A percentile compares a stretch with the other conserved stretches of the same genome.
Evolutionary conservation across 805 yeast species (phyloP).

Genomic region (Kodamaea leandrae): DNA sequence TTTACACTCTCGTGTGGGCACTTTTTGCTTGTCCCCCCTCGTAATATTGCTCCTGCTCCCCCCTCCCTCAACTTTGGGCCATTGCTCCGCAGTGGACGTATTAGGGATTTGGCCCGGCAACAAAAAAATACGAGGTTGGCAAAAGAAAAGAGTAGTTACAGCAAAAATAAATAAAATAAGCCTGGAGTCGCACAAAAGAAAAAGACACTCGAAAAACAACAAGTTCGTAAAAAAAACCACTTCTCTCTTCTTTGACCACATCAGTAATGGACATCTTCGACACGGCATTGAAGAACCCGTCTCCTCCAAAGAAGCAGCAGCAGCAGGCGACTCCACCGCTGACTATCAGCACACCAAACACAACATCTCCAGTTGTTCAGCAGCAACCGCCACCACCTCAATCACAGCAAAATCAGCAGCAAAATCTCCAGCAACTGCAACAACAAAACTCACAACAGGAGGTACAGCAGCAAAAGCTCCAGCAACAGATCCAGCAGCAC

Average conservation of each 20-base stretch:
- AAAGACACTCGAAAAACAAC: conserved; percentile 5
- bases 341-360: conserved; percentile 1
- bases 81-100: no score
- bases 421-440: conserved; percentile 6
- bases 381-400: conserved; percentile 7
- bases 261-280: conserved; percentile 23
- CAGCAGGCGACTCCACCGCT: conserved; percentile 9
- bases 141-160: conserved; percentile 1
- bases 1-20: no score
- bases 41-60: no score
- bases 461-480: neutral
- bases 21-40: no score
- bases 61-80: no score
- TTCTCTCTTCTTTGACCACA: conserved; percentile 1
- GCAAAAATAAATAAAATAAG: neutral
- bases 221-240: conserved; percentile 1
- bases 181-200: conserved; percentile 1
- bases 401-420: conserved; percentile 4
- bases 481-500: conserved; percentile 5
- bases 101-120: neutral
- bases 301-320: conserved; percentile 32
- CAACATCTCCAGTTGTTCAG: conserved; percentile 7
- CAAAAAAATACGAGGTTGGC: conserved; percentile 1
- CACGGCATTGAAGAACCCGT: conserved; percentile 33
- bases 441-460: conserved; percentile 5